phyloP scores from a whole-genome alignment of 225 moss, liverwort and hornwort species.

The Marchantia polymorpha region DNA sequence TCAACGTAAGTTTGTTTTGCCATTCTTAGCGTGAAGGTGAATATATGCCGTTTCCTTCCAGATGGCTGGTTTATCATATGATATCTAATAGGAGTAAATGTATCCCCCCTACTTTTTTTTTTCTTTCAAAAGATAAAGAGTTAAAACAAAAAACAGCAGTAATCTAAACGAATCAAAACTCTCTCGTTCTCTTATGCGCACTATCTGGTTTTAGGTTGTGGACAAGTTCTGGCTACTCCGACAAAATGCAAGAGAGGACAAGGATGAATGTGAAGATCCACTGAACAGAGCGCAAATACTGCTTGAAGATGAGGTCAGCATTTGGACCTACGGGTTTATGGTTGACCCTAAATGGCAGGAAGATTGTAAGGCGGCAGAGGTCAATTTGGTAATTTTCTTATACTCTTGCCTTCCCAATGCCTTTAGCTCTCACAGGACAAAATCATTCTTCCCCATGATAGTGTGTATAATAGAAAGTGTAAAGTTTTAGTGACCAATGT shows the following conservation, averaged over 20 bases:
- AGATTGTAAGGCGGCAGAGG: slow-evolving; percentile 22
- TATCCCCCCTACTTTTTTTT: neutral
- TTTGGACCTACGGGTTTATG: slow-evolving; percentile 28
- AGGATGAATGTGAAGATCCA: slow-evolving; percentile 14
- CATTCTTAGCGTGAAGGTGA: neutral
- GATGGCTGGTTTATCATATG: neutral
- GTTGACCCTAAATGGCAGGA: slow-evolving; percentile 20
- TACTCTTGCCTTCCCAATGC: neutral
- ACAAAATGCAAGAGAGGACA: slow-evolving; percentile 14
- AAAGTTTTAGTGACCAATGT: neutral
- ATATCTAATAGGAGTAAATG: neutral
- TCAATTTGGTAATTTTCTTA: slow-evolving; percentile 26
- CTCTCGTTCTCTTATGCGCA: neutral
- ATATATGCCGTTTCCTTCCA: neutral
- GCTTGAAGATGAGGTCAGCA: slow-evolving; percentile 29
- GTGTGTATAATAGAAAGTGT: no score
- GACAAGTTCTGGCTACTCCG: slow-evolving; percentile 53
- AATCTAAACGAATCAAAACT: no score
- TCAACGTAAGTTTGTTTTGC: neutral
- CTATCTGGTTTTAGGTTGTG: slow-evolving; percentile 34
- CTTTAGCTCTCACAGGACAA: neutral
- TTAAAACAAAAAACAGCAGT: no score
- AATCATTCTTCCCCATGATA: neutral
- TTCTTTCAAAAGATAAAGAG: neutral
- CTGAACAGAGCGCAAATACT: slow-evolving; percentile 29